Evolutionary conservation across 2,329 filamentous ascomycete species (phyloP), one percentile per base, ranked within the genome.

Genomic region (Colletotrichum sp.): DNA sequence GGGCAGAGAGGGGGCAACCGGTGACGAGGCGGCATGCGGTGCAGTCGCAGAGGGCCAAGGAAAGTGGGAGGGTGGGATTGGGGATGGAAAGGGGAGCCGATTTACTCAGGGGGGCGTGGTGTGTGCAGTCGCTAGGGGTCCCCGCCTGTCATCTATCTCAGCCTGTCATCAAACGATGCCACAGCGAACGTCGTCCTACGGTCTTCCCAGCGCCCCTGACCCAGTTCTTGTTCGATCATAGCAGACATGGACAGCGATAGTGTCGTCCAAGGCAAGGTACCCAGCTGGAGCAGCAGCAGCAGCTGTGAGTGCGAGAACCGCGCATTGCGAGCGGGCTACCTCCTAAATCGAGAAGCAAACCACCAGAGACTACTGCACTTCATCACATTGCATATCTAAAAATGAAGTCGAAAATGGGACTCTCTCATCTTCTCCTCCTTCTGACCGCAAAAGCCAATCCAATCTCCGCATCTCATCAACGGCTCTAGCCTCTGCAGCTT

Each of bases 91-190:
- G n/a, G 57, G 71, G 49, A 71, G 55, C 36, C 69, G 69, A 68
- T 30, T 44, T 44, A n/a, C 57, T 52, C 44, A 52, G n/a, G 44
- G 44, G n/a, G 55, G 13, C 36, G 68, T 52, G 68, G 32, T 63
- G 68, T 27, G 68, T 34, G 44, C 30, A 39, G 39, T 34, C 34
- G 29, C 29, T 55, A 15, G 19, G 8, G 25, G 7, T 29, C 57
- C 57, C 70, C 70, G 63, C 57, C 70, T 69, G 70, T 73, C 70
- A 73, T 76, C 74, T 76, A 76, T 76, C 70, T 73, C 70, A 69
- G 70, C 70, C 70, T 61, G 65, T 69, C 59, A 76, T 76, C 70
- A 76, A 73, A 76, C 74, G 32, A 22, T 52, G n/a, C 44, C 61
- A 36, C 55, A 29, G 36, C 34, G 49, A 22, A 75, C 16, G 55